These are phyloP conservation scores for Aspergillus candidus DNA, from an alignment of 2,329 filamentous ascomycete genomes.

Conservation along the genomic window DNA sequence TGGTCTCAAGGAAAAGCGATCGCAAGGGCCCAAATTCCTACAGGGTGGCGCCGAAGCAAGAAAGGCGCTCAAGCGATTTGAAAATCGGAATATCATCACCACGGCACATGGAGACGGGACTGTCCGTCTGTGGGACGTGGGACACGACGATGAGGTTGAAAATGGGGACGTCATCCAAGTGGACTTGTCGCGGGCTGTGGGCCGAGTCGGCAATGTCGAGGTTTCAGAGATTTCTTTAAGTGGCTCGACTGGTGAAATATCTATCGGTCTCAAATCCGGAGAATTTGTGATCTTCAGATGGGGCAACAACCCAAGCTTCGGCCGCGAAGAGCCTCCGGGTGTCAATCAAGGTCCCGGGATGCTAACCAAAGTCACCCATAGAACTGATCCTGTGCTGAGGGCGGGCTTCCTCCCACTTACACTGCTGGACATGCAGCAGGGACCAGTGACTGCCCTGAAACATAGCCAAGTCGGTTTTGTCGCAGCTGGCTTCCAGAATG, in stretches of 20 bases:
- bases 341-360: constrained; percentile 58
- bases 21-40: constrained; percentile 70
- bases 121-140: constrained; percentile 86
- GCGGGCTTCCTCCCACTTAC: constrained; percentile 76
- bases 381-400: constrained; percentile 66
- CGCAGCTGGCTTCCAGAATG: constrained; percentile 76
- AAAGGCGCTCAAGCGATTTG: constrained; percentile 67
- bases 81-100: constrained; percentile 76
- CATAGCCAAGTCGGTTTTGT: constrained; percentile 93
- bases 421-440: constrained; percentile 76
- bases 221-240: constrained; percentile 76
- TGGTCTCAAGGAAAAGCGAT: constrained; percentile 77
- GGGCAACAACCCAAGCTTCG: constrained; percentile 70
- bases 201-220: constrained; percentile 69
- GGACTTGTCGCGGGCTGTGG: constrained; percentile 76
- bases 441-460: constrained; percentile 69
- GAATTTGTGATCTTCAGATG: constrained; percentile 83
- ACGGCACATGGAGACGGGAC: constrained; percentile 87
- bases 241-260: constrained; percentile 75
- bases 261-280: constrained; percentile 72
- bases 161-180: constrained; percentile 76
- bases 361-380: constrained; percentile 66
- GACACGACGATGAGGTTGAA: constrained; percentile 88
- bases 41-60: constrained; percentile 70
- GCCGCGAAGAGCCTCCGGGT: constrained; percentile 53